Base-by-base conservation (phyloP, 495 filamentous ascomycete species). In the Cercophora samala region DNA sequence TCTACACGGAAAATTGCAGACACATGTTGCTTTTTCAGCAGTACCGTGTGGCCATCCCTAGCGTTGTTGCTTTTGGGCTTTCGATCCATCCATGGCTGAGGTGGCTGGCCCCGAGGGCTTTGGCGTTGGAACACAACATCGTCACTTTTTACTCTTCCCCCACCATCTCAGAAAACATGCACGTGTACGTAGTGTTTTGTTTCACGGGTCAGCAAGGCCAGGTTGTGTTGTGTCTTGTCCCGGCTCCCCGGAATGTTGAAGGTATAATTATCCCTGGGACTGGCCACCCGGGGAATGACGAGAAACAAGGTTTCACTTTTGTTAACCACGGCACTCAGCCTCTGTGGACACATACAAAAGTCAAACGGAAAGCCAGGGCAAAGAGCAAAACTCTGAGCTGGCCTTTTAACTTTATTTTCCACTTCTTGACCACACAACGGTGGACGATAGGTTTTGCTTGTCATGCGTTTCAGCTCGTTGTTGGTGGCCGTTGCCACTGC, bases 381-480 rank as follows among this genome's bases (percentile, higher is more conserved):
- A 1, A 19, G n/a, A n/a, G n/a, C n/a, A 25, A 59, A 23, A 23
- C 56, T 59, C 56, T 23, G 22, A 58, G 58, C 42, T 21, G 24
- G 54, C n/a, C 13, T n/a, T 8, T 15, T 24, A n/a, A 32, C 15
- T 17, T 46, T 46, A 5, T 18, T 46, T 46, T 46, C 37, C 37
- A 13, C 37, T 46, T 46, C 15, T 46, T 9, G 6, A 11, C 37
- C 37, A 46, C 37, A 9, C 37, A 46, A 2, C 37, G 37, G 37
- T 13, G 37, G 37, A 46, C 37, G 37, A 46, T 46, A 46, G 37
- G 37, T 46, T 0, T 25, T 17, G 63, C 52, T 26, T 23, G 37
- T 60, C 58, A 82, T 82, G 79, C 77, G 77, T 65, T 74, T 79
- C 65, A 69, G 70, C 59, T 73, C 79, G 18, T 58, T 79, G 62